A percentile compares a stretch with the other conserved stretches of the same genome.
Evolutionary conservation across 805 yeast species (phyloP).

Genomic region (Sugiyamaella marilandica): DNA sequence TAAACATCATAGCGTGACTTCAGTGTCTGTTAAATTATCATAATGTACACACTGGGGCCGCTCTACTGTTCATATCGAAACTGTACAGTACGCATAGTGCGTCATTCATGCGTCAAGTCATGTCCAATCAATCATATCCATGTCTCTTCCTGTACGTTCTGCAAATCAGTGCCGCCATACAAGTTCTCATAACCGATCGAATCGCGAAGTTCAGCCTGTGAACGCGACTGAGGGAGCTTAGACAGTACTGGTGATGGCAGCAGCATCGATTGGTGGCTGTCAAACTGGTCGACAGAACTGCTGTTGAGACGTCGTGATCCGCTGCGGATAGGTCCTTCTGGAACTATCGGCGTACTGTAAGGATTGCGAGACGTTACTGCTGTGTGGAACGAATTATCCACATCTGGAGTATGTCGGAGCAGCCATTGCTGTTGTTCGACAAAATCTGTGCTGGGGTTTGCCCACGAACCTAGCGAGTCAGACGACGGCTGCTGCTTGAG

Average conservation of each 20-base stretch:
- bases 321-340: constrained; percentile 1
- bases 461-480: constrained; percentile 25
- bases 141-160: constrained; percentile 15
- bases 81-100: no score
- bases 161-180: constrained; percentile 8
- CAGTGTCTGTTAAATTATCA: no score
- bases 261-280: constrained; percentile 15
- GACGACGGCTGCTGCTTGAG: constrained; percentile 12
- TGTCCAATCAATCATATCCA: neutral
- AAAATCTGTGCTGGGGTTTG: constrained; percentile 23
- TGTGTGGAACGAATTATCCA: constrained; percentile 3
- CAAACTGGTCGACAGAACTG: neutral
- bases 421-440: constrained; percentile 28
- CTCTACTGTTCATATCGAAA: no score
- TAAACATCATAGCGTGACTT: no score
- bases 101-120: no score
- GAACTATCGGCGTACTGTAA: neutral
- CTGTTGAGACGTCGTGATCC: neutral
- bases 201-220: constrained; percentile 5
- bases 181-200: neutral
- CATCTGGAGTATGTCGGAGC: constrained; percentile 11
- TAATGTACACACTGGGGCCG: no score
- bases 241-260: constrained; percentile 16
- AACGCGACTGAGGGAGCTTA: neutral
- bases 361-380: neutral